Conservation (phyloP, 805 yeast species). For the Hyphopichia homilentoma region DNA sequence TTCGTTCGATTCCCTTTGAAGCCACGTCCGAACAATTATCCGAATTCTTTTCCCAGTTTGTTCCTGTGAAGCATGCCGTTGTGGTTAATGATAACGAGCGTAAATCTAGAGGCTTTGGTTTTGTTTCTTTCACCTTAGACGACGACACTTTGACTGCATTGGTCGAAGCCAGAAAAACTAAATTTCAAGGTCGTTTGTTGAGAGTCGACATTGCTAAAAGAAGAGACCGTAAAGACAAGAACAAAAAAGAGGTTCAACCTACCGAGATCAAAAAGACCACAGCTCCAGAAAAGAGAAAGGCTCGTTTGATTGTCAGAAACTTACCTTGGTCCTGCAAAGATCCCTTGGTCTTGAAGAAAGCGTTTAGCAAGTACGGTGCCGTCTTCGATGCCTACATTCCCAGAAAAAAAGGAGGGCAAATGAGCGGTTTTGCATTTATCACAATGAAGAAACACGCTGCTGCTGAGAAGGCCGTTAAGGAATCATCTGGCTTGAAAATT, state of each 20-base stretch:
- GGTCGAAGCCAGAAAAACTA: slow-evolving; percentile 58
- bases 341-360: slow-evolving; percentile 63
- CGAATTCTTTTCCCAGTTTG: slow-evolving; percentile 84
- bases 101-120: slow-evolving; percentile 90
- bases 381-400: slow-evolving; percentile 90
- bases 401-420: slow-evolving; percentile 77
- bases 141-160: slow-evolving; percentile 82
- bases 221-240: slow-evolving; percentile 66
- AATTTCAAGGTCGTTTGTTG: slow-evolving; percentile 62
- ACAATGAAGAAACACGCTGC: slow-evolving; percentile 76
- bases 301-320: slow-evolving; percentile 84
- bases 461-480: slow-evolving; percentile 81
- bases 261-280: too few species aligned
- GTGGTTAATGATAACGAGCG: slow-evolving; percentile 76
- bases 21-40: slow-evolving; percentile 81
- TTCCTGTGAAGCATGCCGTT: slow-evolving; percentile 93
- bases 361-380: slow-evolving; percentile 76
- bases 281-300: slow-evolving; percentile 80
- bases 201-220: slow-evolving; percentile 88
- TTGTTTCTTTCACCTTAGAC: slow-evolving; percentile 81
- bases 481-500: slow-evolving; percentile 68
- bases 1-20: slow-evolving; percentile 75
- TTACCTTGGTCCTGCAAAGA: slow-evolving; percentile 94
- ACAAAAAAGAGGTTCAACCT: slow-evolving; percentile 20
- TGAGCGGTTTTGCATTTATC: slow-evolving; percentile 94